These are phyloP conservation scores for Penicillium vulpinum DNA, from an alignment of 2,329 filamentous ascomycete species.

Conservation along the genomic window DNA sequence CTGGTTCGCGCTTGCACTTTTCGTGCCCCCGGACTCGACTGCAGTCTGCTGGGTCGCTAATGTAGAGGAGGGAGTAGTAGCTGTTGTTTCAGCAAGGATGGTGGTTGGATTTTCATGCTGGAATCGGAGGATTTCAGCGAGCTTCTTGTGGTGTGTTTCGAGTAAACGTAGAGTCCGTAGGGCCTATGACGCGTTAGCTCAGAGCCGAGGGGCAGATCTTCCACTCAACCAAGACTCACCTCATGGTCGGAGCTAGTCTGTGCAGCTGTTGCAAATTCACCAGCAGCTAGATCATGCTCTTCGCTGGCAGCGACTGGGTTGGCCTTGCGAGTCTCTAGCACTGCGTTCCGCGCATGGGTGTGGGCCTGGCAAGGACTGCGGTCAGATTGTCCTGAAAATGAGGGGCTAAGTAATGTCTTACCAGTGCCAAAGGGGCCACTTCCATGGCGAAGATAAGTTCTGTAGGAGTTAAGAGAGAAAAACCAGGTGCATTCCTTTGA, in stretches of 20 bases:
- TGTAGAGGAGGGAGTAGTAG: constrained; percentile 7
- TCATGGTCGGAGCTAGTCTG: constrained; percentile 64
- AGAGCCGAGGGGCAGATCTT: background rate
- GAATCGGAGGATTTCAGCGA: constrained; percentile 77
- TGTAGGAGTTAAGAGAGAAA: background rate
- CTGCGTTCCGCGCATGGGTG: constrained; percentile 82
- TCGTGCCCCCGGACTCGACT: constrained; percentile 22
- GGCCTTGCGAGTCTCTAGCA: constrained; percentile 65
- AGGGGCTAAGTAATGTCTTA: constrained; percentile 30
- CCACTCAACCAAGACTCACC: constrained; percentile 38
- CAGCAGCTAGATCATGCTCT: constrained; percentile 84
- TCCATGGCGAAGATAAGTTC: constrained; percentile 58
- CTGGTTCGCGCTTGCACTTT: constrained; percentile 26
- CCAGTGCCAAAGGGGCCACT: constrained; percentile 66
- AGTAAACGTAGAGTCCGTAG: constrained; percentile 80
- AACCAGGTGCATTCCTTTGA: background rate
- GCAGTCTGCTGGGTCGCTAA: constrained; percentile 18
- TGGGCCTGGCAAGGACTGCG: constrained; percentile 63
- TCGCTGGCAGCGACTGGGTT: constrained; percentile 79
- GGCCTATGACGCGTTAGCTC: constrained; percentile 49
- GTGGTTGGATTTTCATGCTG: constrained; percentile 56
- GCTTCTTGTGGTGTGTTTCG: constrained; percentile 80
- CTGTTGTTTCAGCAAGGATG: constrained; percentile 16
- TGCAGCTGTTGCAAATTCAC: constrained; percentile 83
- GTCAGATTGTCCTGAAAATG: constrained; percentile 8